Conservation (phyloP, 2,329 filamentous ascomycete species). For the Trichoderma cornu-damae region DNA sequence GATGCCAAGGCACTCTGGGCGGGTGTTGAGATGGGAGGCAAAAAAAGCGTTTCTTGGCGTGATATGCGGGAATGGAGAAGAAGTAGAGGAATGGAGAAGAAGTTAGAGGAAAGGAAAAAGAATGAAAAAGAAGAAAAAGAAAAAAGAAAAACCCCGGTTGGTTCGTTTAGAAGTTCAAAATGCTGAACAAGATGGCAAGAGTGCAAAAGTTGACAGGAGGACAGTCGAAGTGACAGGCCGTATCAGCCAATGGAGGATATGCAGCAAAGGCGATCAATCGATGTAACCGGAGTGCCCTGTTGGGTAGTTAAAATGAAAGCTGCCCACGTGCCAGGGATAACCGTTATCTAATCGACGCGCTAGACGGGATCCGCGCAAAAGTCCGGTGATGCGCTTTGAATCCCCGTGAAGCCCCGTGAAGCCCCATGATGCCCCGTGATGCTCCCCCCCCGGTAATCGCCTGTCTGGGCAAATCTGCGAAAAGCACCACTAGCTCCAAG, state of each 20-base stretch:
- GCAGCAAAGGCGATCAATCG: conserved; percentile 13
- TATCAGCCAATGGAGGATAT: conserved; percentile 22
- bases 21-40: no score
- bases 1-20: no score
- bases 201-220: conserved; percentile 2
- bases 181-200: not conserved
- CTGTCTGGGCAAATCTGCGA: conserved; percentile 12
- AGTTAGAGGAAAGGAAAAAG: not conserved
- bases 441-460: conserved; percentile 4
- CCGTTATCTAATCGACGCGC: conserved; percentile 4
- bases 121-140: not conserved
- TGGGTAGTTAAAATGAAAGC: conserved; percentile 2
- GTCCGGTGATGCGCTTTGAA: conserved; percentile 1
- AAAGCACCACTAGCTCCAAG: no score
- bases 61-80: not conserved
- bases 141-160: not conserved
- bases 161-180: not conserved
- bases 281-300: not conserved
- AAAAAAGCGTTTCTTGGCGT: not conserved
- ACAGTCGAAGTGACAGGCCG: not conserved
- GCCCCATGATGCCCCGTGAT: not conserved
- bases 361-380: not conserved
- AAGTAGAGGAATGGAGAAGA: no score
- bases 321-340: not conserved
- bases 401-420: not conserved